Evolutionary conservation across 495 filamentous ascomycete genomes (phyloP).

Genomic region (Pseudomonodictys pantanalensis): DNA sequence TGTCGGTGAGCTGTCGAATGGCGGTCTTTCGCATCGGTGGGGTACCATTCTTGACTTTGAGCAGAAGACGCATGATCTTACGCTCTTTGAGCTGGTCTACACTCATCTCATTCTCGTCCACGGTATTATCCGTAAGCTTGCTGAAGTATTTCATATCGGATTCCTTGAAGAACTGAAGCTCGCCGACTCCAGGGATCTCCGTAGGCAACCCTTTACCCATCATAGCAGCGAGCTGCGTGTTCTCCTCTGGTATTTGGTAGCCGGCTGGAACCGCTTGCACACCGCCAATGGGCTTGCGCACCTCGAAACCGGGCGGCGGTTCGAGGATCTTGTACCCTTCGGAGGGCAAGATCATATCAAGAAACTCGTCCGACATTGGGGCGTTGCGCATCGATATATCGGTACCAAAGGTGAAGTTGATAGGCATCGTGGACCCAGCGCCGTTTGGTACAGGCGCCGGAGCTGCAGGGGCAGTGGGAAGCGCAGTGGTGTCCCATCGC

Average conservation of each 20-base stretch:
- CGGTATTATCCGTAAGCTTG: slow-evolving; percentile 90
- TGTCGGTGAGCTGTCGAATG: slow-evolving; percentile 96
- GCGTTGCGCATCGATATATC: slow-evolving; percentile 78
- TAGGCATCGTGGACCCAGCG: slow-evolving; percentile 71
- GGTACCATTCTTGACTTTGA: slow-evolving; percentile 99
- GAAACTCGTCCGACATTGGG: slow-evolving; percentile 84
- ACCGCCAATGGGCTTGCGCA: slow-evolving; percentile 74
- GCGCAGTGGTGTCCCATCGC: slow-evolving; percentile 88
- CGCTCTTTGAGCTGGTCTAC: slow-evolving; percentile 96
- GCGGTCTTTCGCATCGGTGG: slow-evolving; percentile 99
- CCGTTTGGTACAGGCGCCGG: slow-evolving; percentile 77
- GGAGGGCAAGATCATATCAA: slow-evolving; percentile 84
- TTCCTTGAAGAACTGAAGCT: slow-evolving; percentile 97
- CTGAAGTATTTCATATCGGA: slow-evolving; percentile 99
- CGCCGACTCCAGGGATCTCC: slow-evolving; percentile 95
- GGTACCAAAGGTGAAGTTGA: slow-evolving; percentile 65
- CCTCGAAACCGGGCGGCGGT: slow-evolving; percentile 86
- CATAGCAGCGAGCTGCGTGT: slow-evolving; percentile 64
- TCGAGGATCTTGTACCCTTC: slow-evolving; percentile 94
- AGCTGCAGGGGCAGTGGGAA: slow-evolving; percentile 63
- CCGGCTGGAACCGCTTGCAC: slow-evolving; percentile 64
- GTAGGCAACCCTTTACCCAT: slow-evolving; percentile 91
- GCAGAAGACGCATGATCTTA: slow-evolving; percentile 94
- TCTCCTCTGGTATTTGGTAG: slow-evolving; percentile 86
- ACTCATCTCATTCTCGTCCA: slow-evolving; percentile 86